A percentile compares a stretch with the other conserved stretches of the same genome.
Evolutionary conservation across 768 basidiomycete species (phyloP).

Genomic region (Panus rudis): DNA sequence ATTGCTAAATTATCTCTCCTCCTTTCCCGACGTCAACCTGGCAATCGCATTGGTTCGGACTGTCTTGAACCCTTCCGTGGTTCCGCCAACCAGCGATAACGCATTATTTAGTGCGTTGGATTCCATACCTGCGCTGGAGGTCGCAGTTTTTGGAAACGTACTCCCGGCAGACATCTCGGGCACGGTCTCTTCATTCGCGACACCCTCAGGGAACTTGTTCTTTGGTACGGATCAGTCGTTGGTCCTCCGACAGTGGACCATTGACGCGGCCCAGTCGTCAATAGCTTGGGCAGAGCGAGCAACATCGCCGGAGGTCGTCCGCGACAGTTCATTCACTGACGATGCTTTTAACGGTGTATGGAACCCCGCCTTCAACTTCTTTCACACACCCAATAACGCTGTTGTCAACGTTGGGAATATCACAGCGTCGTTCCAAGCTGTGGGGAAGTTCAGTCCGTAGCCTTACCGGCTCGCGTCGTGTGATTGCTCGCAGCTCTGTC

Average conservation of each 20-base stretch:
- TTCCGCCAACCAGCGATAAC: slow-evolving; percentile 36
- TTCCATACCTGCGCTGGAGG: slow-evolving; percentile 47
- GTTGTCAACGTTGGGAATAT: slow-evolving; percentile 35
- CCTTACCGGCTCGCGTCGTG: too few species aligned
- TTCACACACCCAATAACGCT: slow-evolving; percentile 20
- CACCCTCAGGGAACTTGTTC: slow-evolving; percentile 43
- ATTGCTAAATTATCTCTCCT: slow-evolving; percentile 46
- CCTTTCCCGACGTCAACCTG: slow-evolving; percentile 38
- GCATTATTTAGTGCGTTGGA: slow-evolving; percentile 34
- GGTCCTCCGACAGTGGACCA: slow-evolving; percentile 48
- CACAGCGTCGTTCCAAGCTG: slow-evolving; percentile 32
- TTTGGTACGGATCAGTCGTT: slow-evolving; percentile 50
- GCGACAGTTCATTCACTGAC: slow-evolving; percentile 41
- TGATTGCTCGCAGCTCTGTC: too few species aligned
- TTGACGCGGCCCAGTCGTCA: slow-evolving; percentile 28
- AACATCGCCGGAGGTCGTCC: slow-evolving; percentile 42
- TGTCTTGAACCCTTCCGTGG: slow-evolving; percentile 33
- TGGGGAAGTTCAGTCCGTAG: slow-evolving; percentile 19
- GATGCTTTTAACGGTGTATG: slow-evolving; percentile 42
- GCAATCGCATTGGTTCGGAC: slow-evolving; percentile 44
- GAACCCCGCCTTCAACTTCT: slow-evolving; percentile 33
- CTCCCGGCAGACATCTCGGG: slow-evolving; percentile 39
- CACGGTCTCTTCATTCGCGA: slow-evolving; percentile 45
- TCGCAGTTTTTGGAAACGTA: slow-evolving; percentile 57
- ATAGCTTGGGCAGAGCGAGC: slow-evolving; percentile 50